Evolutionary conservation across 495 filamentous ascomycete species (phyloP), one percentile per base, ranked within the genome.

Genomic region (Lophiostoma macrostomum): DNA sequence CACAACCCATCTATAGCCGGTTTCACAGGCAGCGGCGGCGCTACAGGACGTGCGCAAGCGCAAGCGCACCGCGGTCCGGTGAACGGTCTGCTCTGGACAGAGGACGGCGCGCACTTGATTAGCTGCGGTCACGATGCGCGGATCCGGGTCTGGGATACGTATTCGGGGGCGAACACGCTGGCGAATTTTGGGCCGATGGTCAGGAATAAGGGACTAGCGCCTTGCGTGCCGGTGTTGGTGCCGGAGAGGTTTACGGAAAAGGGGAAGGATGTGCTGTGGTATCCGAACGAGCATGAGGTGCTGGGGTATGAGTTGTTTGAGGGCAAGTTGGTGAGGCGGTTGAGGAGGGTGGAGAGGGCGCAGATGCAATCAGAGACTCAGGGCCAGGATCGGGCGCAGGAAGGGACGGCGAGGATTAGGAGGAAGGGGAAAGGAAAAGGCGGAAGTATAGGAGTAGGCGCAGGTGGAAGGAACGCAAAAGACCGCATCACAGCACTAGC

Each of bases 71-170:
- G 73, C 16, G 88, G 85, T 0, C 76, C 86, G 16, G 89, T 90
- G 35, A 95, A 94, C 56, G 88, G 87, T 0, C 73, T 95, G 12
- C 75, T 82, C 0, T 96, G 88, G 89, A 88, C 86, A 6, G 81
- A 88, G 40, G 81, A 85, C 67, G 89, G 90, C 6, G 68, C 67
- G 12, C 79, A 85, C 49, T 71, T 96, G 12, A 74, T 96, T 19
- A 89, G 87, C 5, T 76, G 83, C 0, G 90, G 91, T 4, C 86
- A 89, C 46, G 91, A 96, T 63, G 71, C 85, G 30, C 78, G 84
- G 7, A 83, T 96, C 39, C 79, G 90, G 2, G 87, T 94, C 2
- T 95, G 90, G 91, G 78, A 93, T 67, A 79, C 85, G 12, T 72
- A 72, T 0, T 86, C 83, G 0, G 89, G 90, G 11, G 85, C 82